Evolutionary conservation across 129 eudicot genomes (phyloP).

Genomic region (Kitagawia praeruptora): DNA sequence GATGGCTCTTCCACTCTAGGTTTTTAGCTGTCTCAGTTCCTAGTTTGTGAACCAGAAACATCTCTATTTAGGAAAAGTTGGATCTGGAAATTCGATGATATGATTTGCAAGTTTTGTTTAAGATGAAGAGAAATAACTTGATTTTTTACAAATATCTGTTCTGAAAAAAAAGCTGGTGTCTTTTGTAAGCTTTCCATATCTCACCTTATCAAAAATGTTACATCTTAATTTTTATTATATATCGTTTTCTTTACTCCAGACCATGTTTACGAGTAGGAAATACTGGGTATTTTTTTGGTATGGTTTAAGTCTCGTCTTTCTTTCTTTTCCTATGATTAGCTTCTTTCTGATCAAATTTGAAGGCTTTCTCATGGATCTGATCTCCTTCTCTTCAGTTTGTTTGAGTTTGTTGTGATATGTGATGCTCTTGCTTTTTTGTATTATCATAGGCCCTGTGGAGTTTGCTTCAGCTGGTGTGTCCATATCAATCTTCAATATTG

Average conservation of each 20-base stretch:
- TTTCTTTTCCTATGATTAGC: background rate
- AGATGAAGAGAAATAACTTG: too few species aligned
- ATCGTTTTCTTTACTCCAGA: too few species aligned
- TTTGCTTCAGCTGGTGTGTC: conserved; percentile 95
- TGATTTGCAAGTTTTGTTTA: too few species aligned
- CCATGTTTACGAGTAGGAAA: too few species aligned
- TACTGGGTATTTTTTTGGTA: too few species aligned
- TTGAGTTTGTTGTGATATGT: background rate
- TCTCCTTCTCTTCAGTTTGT: background rate
- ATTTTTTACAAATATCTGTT: too few species aligned
- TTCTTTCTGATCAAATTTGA: background rate
- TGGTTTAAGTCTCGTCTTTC: too few species aligned
- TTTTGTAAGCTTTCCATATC: too few species aligned
- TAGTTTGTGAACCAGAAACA: background rate
- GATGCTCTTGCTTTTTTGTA: background rate
- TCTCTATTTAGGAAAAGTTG: background rate
- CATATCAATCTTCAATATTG: conserved; percentile 69
- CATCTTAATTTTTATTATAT: too few species aligned
- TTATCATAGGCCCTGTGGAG: conserved; percentile 61
- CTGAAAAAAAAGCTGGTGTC: too few species aligned
- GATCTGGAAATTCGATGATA: background rate
- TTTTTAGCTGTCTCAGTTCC: background rate
- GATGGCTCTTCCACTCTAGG: background rate
- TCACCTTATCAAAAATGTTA: too few species aligned
- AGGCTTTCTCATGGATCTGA: background rate